phyloP scores from a whole-genome alignment of 352 stramenopile species.

The Pythium utonaiense region DNA sequence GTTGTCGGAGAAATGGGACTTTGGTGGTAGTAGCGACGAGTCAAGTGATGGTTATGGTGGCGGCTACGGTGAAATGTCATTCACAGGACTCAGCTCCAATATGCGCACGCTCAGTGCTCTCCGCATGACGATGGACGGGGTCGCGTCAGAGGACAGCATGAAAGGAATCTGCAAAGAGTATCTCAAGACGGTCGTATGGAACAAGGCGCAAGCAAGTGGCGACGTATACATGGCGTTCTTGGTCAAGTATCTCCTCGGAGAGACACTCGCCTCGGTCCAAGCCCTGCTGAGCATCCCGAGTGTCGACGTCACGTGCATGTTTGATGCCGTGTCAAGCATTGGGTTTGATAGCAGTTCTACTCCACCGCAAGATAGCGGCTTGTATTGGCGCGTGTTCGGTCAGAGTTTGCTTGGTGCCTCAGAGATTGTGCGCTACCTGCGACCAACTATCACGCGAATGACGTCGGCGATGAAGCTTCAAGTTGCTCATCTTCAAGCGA shows the following conservation, averaged over 20 bases:
- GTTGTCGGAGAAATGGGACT: constrained; percentile 71
- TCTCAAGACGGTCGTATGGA: constrained; percentile 51
- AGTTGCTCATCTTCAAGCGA: constrained; percentile 51
- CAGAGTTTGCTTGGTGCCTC: constrained; percentile 66
- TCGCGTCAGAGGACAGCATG: constrained; percentile 11
- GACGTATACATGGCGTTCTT: constrained; percentile 81
- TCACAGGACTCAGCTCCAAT: constrained; percentile 53
- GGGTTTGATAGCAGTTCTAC: constrained; percentile 8
- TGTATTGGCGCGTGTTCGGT: constrained; percentile 77
- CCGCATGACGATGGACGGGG: constrained; percentile 12
- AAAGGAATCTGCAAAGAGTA: constrained; percentile 58
- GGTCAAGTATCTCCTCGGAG: constrained; percentile 59
- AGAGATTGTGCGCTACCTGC: constrained; percentile 61
- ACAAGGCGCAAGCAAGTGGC: constrained; percentile 38
- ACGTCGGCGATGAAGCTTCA: constrained; percentile 47
- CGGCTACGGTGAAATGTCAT: constrained; percentile 41
- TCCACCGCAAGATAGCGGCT: background rate
- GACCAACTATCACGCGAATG: constrained; percentile 45
- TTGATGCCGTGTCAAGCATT: constrained; percentile 24
- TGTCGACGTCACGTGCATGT: constrained; percentile 58
- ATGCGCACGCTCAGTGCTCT: constrained; percentile 26
- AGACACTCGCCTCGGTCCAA: constrained; percentile 42
- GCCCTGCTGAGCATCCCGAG: constrained; percentile 44
- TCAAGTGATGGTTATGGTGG: constrained; percentile 3
- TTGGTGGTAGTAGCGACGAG: constrained; percentile 31